A percentile compares a stretch with the other conserved stretches of the same genome.
These are phyloP conservation scores for Scheffersomyces stambukii DNA, from an alignment of 1,139 yeast genomes.

Conservation along the genomic window DNA sequence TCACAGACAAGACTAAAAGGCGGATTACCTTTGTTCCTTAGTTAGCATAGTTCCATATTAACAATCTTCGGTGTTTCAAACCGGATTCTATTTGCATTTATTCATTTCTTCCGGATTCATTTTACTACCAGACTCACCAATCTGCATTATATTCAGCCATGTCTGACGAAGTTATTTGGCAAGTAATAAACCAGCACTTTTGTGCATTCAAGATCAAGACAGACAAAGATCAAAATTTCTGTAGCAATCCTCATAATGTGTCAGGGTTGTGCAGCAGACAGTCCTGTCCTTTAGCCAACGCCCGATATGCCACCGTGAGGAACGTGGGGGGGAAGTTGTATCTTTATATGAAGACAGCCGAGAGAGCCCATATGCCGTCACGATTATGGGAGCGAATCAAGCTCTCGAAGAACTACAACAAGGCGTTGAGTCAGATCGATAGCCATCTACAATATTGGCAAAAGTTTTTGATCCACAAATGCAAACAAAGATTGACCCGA, in stretches of 20 bases:
- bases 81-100: no score
- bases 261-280: conserved; percentile 88
- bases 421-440: conserved; percentile 85
- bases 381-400: conserved; percentile 93
- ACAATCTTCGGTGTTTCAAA: no score
- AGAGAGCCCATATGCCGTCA: conserved; percentile 92
- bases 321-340: conserved; percentile 83
- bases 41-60: no score
- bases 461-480: conserved; percentile 82
- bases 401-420: conserved; percentile 80
- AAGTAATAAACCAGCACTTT: conserved; percentile 82
- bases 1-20: no score
- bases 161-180: conserved; percentile 78
- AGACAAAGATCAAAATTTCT: conserved; percentile 74
- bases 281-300: conserved; percentile 94
- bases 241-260: conserved; percentile 85
- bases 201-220: conserved; percentile 85
- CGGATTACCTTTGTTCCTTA: no score
- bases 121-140: no score
- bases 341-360: conserved; percentile 94
- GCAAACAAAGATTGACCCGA: conserved; percentile 92
- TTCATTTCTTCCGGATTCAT: no score
- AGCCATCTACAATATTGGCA: conserved; percentile 89
- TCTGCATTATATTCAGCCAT: no score
- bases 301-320: conserved; percentile 92